phyloP scores from a whole-genome alignment of 345 rosid species.

The Crucihimalaya himalaica region DNA sequence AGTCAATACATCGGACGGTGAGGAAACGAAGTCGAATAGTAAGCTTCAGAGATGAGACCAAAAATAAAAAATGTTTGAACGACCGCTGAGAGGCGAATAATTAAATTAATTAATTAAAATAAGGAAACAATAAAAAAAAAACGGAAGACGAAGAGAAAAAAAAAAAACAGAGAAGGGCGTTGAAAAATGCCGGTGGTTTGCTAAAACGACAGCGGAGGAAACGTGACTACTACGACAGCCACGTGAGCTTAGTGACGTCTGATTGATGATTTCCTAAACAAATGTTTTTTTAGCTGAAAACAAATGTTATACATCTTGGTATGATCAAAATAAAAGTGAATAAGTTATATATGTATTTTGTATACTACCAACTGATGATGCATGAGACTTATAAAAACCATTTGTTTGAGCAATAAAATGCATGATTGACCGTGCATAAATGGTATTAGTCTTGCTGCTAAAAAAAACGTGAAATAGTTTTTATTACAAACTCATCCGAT shows the following conservation, averaged over 20 bases:
- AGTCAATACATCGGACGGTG: slow-evolving; percentile 45
- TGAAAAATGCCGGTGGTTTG: slow-evolving; percentile 26
- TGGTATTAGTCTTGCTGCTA: no score
- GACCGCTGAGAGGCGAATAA: slow-evolving; percentile 13
- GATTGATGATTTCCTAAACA: slow-evolving; percentile 8
- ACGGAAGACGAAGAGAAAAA: slow-evolving; percentile 14
- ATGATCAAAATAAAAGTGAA: no score
- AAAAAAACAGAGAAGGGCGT: slow-evolving; percentile 24
- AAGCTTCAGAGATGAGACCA: slow-evolving; percentile 10
- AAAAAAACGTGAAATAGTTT: no score
- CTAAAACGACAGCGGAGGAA: slow-evolving; percentile 33
- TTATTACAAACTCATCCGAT: no score
- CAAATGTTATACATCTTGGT: no score
- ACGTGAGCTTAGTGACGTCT: slow-evolving; percentile 16
- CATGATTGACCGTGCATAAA: no score
- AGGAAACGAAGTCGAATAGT: slow-evolving; percentile 29
- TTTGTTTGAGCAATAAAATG: no score
- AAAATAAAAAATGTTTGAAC: not conserved
- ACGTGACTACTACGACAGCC: slow-evolving; percentile 33
- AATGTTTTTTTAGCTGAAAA: not conserved
- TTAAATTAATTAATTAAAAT: not conserved
- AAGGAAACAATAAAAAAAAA: not conserved
- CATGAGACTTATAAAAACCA: no score
- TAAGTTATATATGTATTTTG: no score
- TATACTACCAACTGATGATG: no score